Evolutionary conservation across 768 basidiomycete species (phyloP).

Genomic region (Collybia sordida): DNA sequence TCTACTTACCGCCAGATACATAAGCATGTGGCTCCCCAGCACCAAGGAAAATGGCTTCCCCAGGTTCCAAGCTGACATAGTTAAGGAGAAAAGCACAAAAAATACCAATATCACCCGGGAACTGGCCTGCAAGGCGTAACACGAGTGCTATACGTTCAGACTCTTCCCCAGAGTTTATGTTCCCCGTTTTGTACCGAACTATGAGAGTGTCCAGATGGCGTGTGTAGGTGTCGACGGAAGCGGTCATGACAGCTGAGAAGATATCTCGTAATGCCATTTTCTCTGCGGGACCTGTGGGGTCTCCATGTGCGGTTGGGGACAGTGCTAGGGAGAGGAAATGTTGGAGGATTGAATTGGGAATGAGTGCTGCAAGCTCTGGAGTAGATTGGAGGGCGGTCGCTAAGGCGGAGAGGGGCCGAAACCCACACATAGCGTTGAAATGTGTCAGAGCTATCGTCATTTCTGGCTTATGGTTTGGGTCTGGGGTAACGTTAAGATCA

Average conservation of each 20-base stretch:
- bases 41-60: conserved; percentile 92
- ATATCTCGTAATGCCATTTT: conserved; percentile 70
- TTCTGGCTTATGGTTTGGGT: conserved; percentile 97
- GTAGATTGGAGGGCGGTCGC: conserved; percentile 62
- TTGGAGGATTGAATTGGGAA: conserved; percentile 54
- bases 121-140: conserved; percentile 63
- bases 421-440: conserved; percentile 91
- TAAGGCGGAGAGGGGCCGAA: conserved; percentile 78
- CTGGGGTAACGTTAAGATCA: conserved; percentile 35
- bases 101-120: conserved; percentile 90
- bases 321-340: conserved; percentile 49
- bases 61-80: conserved; percentile 72
- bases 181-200: conserved; percentile 54
- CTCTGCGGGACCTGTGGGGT: conserved; percentile 42
- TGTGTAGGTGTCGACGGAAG: conserved; percentile 52
- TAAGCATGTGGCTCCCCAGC: conserved; percentile 99
- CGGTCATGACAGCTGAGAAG: conserved; percentile 84
- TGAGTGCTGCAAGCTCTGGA: conserved; percentile 75
- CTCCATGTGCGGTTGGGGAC: conserved; percentile 23
- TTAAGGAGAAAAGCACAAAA: conserved; percentile 92
- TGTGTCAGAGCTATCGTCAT: conserved; percentile 96
- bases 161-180: conserved; percentile 37
- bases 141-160: conserved; percentile 61
- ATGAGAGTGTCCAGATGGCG: conserved; percentile 58
- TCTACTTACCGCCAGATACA: conserved; percentile 76